Conservation (phyloP, 495 filamentous ascomycete genomes). For the Filosporella fistucella region DNA sequence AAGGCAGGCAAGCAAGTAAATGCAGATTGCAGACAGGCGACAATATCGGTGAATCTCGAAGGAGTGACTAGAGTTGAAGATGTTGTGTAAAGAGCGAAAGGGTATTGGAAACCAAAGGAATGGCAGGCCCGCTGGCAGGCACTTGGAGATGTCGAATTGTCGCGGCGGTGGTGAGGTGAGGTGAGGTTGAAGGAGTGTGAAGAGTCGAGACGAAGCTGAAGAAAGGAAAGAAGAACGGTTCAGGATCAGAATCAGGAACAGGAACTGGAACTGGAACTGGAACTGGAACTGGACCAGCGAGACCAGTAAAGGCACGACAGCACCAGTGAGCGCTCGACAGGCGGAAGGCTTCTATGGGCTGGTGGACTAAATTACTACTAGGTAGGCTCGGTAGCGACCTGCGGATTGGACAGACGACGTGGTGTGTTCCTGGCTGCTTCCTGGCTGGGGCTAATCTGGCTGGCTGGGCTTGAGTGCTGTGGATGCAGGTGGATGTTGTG, state of each 20-base stretch:
- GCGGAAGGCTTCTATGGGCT: too few relatives aligned
- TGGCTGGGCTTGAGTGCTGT: neutral
- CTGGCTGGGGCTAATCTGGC: too few relatives aligned
- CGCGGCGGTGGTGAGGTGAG: conserved; percentile 3
- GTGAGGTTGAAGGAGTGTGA: conserved; percentile 4
- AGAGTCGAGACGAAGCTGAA: neutral
- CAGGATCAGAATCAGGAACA: too few relatives aligned
- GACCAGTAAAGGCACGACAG: too few relatives aligned
- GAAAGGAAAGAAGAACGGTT: conserved; percentile 2
- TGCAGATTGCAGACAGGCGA: neutral
- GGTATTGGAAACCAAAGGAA: conserved; percentile 16
- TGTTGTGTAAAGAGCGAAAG: conserved; percentile 16
- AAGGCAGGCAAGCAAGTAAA: neutral
- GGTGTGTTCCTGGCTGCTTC: too few relatives aligned
- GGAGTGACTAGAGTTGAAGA: conserved; percentile 21
- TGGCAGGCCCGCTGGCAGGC: conserved; percentile 25
- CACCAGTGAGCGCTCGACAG: too few relatives aligned
- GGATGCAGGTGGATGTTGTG: neutral
- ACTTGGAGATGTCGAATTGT: neutral
- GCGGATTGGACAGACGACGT: too few relatives aligned
- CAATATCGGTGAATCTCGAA: conserved; percentile 7
- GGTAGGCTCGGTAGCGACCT: too few relatives aligned
- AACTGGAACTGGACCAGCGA: too few relatives aligned
- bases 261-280: too few relatives aligned
- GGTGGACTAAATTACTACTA: too few relatives aligned